Evolutionary conservation across 2,329 filamentous ascomycete species (phyloP).

Genomic region (Metarhizium anisopliae): DNA sequence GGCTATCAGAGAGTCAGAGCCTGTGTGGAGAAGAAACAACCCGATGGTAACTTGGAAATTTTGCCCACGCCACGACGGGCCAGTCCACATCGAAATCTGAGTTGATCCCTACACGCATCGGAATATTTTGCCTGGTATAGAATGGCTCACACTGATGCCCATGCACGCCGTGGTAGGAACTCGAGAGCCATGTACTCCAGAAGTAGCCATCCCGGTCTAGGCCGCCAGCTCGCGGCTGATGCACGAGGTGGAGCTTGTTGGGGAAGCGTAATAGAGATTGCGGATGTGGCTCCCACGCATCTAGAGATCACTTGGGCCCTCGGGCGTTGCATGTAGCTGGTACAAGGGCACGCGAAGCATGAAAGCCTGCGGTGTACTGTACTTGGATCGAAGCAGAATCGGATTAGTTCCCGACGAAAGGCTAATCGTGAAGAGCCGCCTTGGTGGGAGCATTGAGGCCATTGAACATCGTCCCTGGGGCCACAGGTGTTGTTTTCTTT

Average conservation of each 20-base stretch:
- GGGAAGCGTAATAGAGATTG: not conserved
- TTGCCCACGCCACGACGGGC: too few species aligned
- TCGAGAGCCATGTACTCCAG: not conserved
- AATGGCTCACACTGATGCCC: not conserved
- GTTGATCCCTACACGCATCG: not conserved
- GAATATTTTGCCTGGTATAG: not conserved
- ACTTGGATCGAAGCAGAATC: not conserved
- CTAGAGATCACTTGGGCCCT: not conserved
- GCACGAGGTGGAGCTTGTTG: not conserved
- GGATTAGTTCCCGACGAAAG: not conserved
- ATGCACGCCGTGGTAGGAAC: not conserved
- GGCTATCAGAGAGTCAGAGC: too few species aligned
- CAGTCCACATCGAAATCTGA: not conserved
- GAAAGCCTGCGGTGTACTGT: not conserved
- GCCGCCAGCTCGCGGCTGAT: not conserved
- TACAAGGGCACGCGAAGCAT: not conserved
- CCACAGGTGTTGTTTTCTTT: too few species aligned
- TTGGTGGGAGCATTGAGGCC: not conserved
- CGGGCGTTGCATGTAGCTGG: not conserved
- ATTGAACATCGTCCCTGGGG: too few species aligned
- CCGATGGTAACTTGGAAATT: too few species aligned
- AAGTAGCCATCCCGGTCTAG: not conserved
- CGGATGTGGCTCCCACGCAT: not conserved
- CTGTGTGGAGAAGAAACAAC: too few species aligned
- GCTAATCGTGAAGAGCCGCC: not conserved